Evolutionary conservation across 139 green algal species (phyloP).

Genomic region (Gonium pectorale): DNA sequence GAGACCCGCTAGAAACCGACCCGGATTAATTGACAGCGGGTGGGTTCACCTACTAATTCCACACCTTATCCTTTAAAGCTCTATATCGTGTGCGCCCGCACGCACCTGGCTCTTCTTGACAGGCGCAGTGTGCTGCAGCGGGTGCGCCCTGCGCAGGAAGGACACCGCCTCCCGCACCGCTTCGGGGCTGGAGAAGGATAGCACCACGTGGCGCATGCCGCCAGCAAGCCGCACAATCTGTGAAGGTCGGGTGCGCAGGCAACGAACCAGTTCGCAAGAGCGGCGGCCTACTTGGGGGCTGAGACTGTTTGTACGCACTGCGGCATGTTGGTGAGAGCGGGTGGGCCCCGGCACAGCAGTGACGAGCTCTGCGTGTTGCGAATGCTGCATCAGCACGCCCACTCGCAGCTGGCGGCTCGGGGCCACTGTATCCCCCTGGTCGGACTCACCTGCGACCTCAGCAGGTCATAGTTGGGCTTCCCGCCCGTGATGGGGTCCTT

Average conservation of each 20-base stretch:
- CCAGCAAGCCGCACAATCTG: conserved; percentile 36
- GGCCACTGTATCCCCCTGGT: background rate
- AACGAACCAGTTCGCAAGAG: background rate
- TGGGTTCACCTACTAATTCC: too few species aligned
- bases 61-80: too few species aligned
- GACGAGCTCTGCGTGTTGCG: too few species aligned
- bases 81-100: too few species aligned
- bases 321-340: too few species aligned
- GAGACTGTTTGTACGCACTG: too few species aligned
- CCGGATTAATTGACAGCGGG: too few species aligned
- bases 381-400: too few species aligned
- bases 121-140: conserved; percentile 74
- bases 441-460: conserved; percentile 40
- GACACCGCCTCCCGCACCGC: conserved; percentile 58
- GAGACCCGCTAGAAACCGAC: too few species aligned
- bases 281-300: too few species aligned
- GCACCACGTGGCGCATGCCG: conserved; percentile 61
- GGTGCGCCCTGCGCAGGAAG: conserved; percentile 76
- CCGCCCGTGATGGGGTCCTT: conserved; percentile 27
- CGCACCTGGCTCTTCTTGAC: conserved; percentile 88
- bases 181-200: conserved; percentile 55
- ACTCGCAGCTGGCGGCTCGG: too few species aligned
- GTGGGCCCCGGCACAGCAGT: too few species aligned
- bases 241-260: background rate
- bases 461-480: conserved; percentile 55